Conservation (phyloP, 2,329 filamentous ascomycete genomes). For the Biscogniauxia marginata region DNA sequence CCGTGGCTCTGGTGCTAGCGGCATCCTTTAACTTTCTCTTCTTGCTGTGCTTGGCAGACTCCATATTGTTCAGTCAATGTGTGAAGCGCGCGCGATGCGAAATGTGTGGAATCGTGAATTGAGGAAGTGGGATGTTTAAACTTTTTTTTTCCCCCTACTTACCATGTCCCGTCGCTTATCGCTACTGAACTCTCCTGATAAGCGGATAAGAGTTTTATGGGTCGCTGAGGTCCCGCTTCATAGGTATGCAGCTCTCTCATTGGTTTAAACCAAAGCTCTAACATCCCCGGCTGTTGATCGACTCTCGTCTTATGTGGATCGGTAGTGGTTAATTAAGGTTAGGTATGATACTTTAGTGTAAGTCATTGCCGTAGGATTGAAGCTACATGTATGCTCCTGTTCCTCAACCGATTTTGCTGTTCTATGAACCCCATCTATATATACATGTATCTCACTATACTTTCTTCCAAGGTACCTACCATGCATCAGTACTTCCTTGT, state of each 20-base stretch:
- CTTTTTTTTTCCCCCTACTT: constrained; percentile 4
- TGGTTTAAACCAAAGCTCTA: background rate
- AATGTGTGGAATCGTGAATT: constrained; percentile 2
- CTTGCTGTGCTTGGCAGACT: constrained; percentile 35
- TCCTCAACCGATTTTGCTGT: no score
- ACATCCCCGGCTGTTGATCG: background rate
- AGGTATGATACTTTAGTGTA: no score
- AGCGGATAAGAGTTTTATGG: background rate
- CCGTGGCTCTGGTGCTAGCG: constrained; percentile 28
- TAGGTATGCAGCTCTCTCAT: constrained; percentile 4
- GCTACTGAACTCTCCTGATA: background rate
- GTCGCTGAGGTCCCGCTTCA: no score
- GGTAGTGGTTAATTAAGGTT: background rate
- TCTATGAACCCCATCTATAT: no score
- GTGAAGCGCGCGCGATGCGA: background rate
- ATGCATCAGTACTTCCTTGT: background rate
- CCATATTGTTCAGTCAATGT: constrained; percentile 22
- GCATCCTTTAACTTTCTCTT: constrained; percentile 42
- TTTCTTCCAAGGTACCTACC: no score
- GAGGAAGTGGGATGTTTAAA: constrained; percentile 5
- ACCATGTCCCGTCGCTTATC: background rate
- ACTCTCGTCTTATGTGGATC: background rate
- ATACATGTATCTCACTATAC: no score
- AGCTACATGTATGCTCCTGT: no score
- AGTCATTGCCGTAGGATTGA: no score